These are phyloP conservation scores for Myriosclerotinia curreyana DNA, from an alignment of 2,329 filamentous ascomycete genomes.

Conservation along the genomic window DNA sequence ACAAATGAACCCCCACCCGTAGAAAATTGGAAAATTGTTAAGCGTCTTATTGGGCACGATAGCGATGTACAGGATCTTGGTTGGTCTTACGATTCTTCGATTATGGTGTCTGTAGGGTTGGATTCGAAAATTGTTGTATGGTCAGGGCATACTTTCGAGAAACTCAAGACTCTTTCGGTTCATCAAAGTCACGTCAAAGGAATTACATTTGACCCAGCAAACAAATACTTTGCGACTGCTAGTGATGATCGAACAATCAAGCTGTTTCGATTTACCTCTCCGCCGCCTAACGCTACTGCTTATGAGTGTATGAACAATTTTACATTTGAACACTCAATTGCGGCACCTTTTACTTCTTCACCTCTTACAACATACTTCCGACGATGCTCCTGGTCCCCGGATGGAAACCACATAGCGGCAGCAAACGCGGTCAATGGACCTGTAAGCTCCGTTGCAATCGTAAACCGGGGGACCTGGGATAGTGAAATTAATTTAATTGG, in stretches of 20 bases:
- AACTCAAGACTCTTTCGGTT: constrained; percentile 86
- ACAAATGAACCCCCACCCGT: constrained; percentile 87
- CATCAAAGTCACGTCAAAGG: constrained; percentile 99
- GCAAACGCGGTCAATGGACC: constrained; percentile 97
- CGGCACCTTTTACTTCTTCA: constrained; percentile 80
- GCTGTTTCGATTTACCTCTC: constrained; percentile 91
- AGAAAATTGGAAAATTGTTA: constrained; percentile 97
- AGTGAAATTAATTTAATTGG: constrained; percentile 97
- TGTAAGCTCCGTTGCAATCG: constrained; percentile 94
- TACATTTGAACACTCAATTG: constrained; percentile 87
- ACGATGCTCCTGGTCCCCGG: constrained; percentile 94
- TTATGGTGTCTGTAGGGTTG: constrained; percentile 90
- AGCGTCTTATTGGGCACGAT: constrained; percentile 90
- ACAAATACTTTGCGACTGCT: constrained; percentile 98
- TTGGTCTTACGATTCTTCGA: constrained; percentile 94
- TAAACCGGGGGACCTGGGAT: constrained; percentile 89
- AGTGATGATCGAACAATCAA: constrained; percentile 97
- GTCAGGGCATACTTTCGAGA: constrained; percentile 98
- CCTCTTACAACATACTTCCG: constrained; percentile 96
- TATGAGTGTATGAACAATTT: constrained; percentile 98
- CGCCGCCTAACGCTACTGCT: constrained; percentile 83
- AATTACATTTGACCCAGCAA: constrained; percentile 96
- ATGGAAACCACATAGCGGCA: constrained; percentile 94
- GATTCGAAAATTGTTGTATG: constrained; percentile 98
- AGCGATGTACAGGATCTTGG: constrained; percentile 98